Percentiles rank a stretch among this genome's conserved stretches.
These are phyloP conservation scores for Stygiomarasmius scandens DNA, from an alignment of 1,284 basidiomycete genomes.

Conservation along the genomic window DNA sequence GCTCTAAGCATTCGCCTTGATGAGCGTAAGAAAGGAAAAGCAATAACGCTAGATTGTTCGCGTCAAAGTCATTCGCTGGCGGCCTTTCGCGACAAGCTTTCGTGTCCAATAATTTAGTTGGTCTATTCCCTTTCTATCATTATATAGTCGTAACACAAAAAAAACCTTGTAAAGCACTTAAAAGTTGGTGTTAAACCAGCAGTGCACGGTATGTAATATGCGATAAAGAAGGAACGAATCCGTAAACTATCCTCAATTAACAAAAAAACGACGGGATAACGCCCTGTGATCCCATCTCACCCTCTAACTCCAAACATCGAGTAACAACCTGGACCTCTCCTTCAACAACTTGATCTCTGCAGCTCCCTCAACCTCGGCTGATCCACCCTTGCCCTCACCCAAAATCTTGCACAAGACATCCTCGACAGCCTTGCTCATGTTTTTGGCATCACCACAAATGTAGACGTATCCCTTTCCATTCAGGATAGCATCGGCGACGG, in stretches of 20 bases:
- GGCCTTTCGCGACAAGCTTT: neutral
- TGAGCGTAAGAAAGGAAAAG: neutral
- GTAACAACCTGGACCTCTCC: constrained; percentile 82
- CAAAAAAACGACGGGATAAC: neutral
- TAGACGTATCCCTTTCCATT: constrained; percentile 94
- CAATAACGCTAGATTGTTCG: neutral
- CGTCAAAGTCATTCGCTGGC: neutral
- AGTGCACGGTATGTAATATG: neutral
- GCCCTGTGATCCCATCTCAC: neutral
- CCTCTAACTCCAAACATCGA: constrained; percentile 81
- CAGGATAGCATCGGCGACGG: constrained; percentile 86
- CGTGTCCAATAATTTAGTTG: neutral
- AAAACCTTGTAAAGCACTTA: neutral
- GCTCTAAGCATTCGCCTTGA: constrained; percentile 10
- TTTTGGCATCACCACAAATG: constrained; percentile 96
- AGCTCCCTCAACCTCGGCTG: constrained; percentile 80
- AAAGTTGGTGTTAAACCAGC: neutral
- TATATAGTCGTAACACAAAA: neutral
- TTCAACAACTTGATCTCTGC: constrained; percentile 94
- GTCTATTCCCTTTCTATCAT: constrained; percentile 3
- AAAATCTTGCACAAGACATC: constrained; percentile 83
- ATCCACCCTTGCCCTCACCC: constrained; percentile 92
- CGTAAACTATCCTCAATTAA: no score
- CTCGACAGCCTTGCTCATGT: constrained; percentile 95
- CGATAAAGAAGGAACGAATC: neutral